These are phyloP conservation scores for Myriosclerotinia scirpicola DNA, from an alignment of 2,329 filamentous ascomycete genomes.

Conservation along the genomic window DNA sequence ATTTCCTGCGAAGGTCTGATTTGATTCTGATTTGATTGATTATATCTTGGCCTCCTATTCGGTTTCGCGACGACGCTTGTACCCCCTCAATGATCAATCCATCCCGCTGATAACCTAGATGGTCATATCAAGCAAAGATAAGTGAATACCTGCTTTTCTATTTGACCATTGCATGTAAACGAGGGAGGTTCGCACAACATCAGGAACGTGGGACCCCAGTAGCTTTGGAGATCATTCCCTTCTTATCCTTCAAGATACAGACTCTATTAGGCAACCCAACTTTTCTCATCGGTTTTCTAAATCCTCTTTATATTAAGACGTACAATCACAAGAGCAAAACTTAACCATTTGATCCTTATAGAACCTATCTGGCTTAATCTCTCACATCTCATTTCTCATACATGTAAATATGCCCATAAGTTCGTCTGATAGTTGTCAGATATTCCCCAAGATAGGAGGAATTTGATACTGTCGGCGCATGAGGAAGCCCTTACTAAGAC, in stretches of 20 bases:
- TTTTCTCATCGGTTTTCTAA: background rate
- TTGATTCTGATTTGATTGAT: slow-evolving; percentile 14
- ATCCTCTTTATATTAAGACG: background rate
- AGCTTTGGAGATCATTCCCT: slow-evolving; percentile 17
- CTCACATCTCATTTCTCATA: background rate
- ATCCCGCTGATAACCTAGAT: slow-evolving; percentile 14
- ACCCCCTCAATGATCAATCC: background rate
- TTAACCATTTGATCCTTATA: background rate
- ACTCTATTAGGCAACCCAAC: slow-evolving; percentile 5
- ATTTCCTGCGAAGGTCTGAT: slow-evolving; percentile 2
- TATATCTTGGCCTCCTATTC: slow-evolving; percentile 22
- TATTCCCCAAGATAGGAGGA: background rate
- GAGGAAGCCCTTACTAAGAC: background rate
- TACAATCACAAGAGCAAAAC: background rate
- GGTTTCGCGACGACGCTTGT: slow-evolving; percentile 7
- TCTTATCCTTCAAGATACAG: slow-evolving; percentile 11
- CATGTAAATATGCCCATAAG: background rate
- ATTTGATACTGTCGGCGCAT: background rate
- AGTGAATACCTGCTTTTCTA: slow-evolving; percentile 13
- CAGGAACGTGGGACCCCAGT: slow-evolving; percentile 12
- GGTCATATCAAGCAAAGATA: slow-evolving; percentile 7
- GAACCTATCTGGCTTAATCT: slow-evolving; percentile 1
- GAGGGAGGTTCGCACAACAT: slow-evolving; percentile 12
- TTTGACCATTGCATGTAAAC: slow-evolving; percentile 8
- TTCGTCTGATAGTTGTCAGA: slow-evolving; percentile 11